Evolutionary conservation across 768 basidiomycete genomes (phyloP), one percentile per base, ranked within the genome.

Genomic region (Mycena metata): DNA sequence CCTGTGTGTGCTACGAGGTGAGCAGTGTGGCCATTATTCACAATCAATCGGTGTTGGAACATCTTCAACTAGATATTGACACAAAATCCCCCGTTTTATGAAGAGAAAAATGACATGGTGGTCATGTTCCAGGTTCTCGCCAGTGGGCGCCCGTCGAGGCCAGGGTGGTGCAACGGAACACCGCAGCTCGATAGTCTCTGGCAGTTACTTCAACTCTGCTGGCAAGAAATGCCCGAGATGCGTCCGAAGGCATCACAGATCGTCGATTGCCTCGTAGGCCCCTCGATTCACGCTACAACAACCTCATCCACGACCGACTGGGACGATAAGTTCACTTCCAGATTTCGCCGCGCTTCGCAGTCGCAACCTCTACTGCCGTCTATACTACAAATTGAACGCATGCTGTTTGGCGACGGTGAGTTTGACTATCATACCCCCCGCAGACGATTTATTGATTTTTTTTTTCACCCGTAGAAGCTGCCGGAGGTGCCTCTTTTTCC

Each of bases 1-100:
- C 76, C 21, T 84, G 81, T 55, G 81, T 82, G 2, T 79, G 79
- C 36, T 84, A 83, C 39, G 80, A 76, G 74, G 81, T 80, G 43
- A 1, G 33, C 6, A 30, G 39, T 21, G 9, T 16, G 6, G 21
- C 21, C 6, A 16, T 9, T 30, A 15, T 43, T 46, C 26, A 4
- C 21, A 23, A 12, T 10, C 16, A 17, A 39, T 23, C 1, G 19
- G 30, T 35, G 15, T 24, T 43, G 49, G 16, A 1, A 67, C 61
- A 17, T 17, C 13, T n/a, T 5, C 30, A 3, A 30, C 30, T 30
- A 52, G 66, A 47, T 67, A 6, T 7, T 67, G 45, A 62, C 60
- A 1, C 54, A 41, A 45, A 41, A 42, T 8, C 1, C 33, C 21
- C 66, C 66, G 5, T 67, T 62, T 19, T 17, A 35, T 10, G 66